phyloP scores from a whole-genome alignment of 1,139 yeast genomes.

The Nakaseomyces nivariensis region DNA sequence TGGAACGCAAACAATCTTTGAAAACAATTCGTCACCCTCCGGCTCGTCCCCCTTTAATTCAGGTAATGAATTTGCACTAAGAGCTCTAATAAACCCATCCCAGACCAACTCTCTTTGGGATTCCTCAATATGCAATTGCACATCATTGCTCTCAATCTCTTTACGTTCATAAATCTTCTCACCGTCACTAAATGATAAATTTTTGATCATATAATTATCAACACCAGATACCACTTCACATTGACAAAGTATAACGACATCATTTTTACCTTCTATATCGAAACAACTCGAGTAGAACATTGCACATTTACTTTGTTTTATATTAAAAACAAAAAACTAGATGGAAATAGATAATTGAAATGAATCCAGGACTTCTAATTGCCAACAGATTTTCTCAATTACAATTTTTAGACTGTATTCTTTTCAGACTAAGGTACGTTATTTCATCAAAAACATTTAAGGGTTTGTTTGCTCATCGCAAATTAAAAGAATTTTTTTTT shows the following conservation, averaged over 20 bases:
- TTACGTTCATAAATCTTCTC: not conserved
- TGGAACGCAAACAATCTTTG: not conserved
- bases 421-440: too few relatives aligned
- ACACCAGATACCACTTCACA: not conserved
- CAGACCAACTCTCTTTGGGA: not conserved
- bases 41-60: not conserved
- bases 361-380: too few relatives aligned
- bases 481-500: too few relatives aligned
- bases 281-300: conserved; percentile 1
- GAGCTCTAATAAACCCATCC: not conserved
- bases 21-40: not conserved
- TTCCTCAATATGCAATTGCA: not conserved
- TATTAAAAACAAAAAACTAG: too few relatives aligned
- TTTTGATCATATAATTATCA: not conserved
- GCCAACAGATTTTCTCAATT: too few relatives aligned
- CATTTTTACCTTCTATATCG: not conserved
- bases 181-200: not conserved
- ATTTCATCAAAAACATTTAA: not conserved
- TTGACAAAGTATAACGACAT: conserved; percentile 27
- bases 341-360: too few relatives aligned
- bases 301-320: not conserved
- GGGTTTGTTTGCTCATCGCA: not conserved
- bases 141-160: not conserved
- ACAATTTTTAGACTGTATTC: too few relatives aligned
- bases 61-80: not conserved